These are phyloP conservation scores for Yarrowia bubula DNA, from an alignment of 805 yeast species.

Conservation along the genomic window DNA sequence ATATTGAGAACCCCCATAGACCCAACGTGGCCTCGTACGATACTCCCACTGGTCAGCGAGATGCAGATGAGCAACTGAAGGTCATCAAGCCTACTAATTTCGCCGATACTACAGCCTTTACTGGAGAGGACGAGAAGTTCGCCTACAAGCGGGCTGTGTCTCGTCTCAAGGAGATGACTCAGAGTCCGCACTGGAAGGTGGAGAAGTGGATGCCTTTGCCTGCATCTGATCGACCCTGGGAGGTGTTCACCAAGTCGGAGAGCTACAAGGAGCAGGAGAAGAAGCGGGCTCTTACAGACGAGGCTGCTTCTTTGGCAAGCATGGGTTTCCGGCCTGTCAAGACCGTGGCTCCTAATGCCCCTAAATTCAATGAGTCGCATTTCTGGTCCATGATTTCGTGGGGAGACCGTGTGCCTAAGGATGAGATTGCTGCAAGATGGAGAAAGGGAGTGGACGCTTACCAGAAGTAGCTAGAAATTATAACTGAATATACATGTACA, in stretches of 20 bases:
- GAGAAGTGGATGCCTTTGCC: slow-evolving; percentile 58
- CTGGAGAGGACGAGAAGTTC: slow-evolving; percentile 75
- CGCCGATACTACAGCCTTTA: slow-evolving; percentile 47
- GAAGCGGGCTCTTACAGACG: not conserved
- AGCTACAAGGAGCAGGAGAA: slow-evolving; percentile 28
- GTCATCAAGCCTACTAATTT: slow-evolving; percentile 35
- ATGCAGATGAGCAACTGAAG: not conserved
- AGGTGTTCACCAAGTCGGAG: slow-evolving; percentile 32
- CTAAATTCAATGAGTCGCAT: slow-evolving; percentile 47
- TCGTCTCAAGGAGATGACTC: slow-evolving; percentile 60
- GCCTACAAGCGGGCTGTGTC: slow-evolving; percentile 71
- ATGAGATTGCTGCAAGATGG: slow-evolving; percentile 58
- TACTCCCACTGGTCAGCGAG: slow-evolving; percentile 17
- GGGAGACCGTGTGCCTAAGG: slow-evolving; percentile 53
- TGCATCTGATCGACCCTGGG: slow-evolving; percentile 59
- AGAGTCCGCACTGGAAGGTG: slow-evolving; percentile 50
- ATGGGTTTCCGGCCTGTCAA: slow-evolving; percentile 13
- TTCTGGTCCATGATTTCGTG: slow-evolving; percentile 71
- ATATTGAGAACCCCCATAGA: slow-evolving; percentile 60
- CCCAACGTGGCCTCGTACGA: slow-evolving; percentile 63
- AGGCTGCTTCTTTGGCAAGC: slow-evolving; percentile 10
- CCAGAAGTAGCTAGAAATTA: not conserved
- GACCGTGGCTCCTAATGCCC: slow-evolving; percentile 36
- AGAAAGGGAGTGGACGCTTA: slow-evolving; percentile 3
- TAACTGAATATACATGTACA: slow-evolving; percentile 1